Conservation (phyloP, 768 basidiomycete species). For the Panaeolus papilionaceus region DNA sequence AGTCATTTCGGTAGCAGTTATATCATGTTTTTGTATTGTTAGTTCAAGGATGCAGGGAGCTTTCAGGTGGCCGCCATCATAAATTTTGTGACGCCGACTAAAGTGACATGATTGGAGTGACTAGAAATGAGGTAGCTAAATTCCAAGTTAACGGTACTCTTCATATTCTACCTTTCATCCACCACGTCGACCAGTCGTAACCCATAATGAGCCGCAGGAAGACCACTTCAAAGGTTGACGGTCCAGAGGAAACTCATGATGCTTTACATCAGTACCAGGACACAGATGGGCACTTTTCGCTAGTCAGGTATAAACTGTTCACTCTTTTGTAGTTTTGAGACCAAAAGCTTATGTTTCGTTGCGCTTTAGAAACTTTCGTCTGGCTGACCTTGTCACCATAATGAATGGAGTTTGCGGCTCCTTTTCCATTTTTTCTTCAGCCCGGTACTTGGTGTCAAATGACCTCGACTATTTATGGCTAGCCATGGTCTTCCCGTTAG, state of each 20-base stretch:
- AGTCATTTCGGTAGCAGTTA: conserved; percentile 8
- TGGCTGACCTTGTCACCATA: conserved; percentile 97
- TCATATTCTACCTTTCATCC: not conserved
- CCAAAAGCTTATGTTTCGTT: conserved; percentile 23
- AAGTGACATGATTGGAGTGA: conserved; percentile 18
- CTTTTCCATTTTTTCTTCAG: conserved; percentile 93
- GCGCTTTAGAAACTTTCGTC: conserved; percentile 86
- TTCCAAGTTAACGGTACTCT: conserved; percentile 14
- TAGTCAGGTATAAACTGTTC: conserved; percentile 76
- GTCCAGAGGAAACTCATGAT: conserved; percentile 36
- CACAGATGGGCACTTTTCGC: conserved; percentile 94
- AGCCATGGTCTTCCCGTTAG: conserved; percentile 88
- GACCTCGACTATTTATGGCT: conserved; percentile 84
- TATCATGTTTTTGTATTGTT: conserved; percentile 7
- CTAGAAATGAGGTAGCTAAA: conserved; percentile 12
- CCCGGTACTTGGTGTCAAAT: conserved; percentile 82
- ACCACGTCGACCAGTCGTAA: not conserved
- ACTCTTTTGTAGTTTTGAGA: conserved; percentile 18
- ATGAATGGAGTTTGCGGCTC: conserved; percentile 99
- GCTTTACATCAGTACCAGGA: conserved; percentile 85
- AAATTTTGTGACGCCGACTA: conserved; percentile 14
- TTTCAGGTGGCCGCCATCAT: conserved; percentile 14
- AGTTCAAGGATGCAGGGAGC: conserved; percentile 3
- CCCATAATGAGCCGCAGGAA: conserved; percentile 9
- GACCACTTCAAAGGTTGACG: conserved; percentile 32